Base-by-base conservation (phyloP, 2,329 filamentous ascomycete species). In the Colletotrichum liriopes region DNA sequence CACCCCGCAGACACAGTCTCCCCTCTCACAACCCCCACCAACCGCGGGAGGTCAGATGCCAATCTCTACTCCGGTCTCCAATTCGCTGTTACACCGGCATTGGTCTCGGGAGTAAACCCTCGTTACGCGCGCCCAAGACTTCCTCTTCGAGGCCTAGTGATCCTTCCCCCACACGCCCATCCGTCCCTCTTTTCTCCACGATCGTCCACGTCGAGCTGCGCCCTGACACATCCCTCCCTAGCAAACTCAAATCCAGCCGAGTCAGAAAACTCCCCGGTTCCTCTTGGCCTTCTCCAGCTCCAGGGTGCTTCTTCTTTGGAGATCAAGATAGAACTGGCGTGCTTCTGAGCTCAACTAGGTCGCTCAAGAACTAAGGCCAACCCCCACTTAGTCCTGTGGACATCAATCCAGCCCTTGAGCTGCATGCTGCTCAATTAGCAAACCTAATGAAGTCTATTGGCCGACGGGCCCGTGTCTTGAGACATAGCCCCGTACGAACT, bases 191-290 rank as follows among this genome's bases (percentile, higher is more conserved):
- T 39, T 37, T 7, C 63, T 37, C 14, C n/a, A 62, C 54, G 51
- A 69, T 68, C 64, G 51, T 32, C 69, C 4, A 51, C 29, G 23
- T 12, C 20, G n/a, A 43, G n/a, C 29, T 14, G 65, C 37, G 20
- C 35, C 16, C 35, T 58, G 43, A 54, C 58, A 59, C 29, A 18
- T 23, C 5, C 37, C 6, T 14, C 45, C 29, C 45, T 12, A 23
- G 9, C 26, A 52, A 54, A 26, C n/a, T 32, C 26, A 37, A 39
- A 18, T 8, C 58, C 35, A 23, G 35, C n/a, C 35, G 58, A 68
- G 58, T 62, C 58, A 59, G 65, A 23, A 47, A 2, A 5, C 14
- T 4, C 8, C 9, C 26, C 20, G 8, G 26, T 16, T 49, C 45
- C 41, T 56, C 35, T 35, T 61, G 41, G 54, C 45, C 14, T n/a